These are phyloP conservation scores for Gentiana macrophylla DNA, from an alignment of 257 asterid genomes.

Conservation along the genomic window DNA sequence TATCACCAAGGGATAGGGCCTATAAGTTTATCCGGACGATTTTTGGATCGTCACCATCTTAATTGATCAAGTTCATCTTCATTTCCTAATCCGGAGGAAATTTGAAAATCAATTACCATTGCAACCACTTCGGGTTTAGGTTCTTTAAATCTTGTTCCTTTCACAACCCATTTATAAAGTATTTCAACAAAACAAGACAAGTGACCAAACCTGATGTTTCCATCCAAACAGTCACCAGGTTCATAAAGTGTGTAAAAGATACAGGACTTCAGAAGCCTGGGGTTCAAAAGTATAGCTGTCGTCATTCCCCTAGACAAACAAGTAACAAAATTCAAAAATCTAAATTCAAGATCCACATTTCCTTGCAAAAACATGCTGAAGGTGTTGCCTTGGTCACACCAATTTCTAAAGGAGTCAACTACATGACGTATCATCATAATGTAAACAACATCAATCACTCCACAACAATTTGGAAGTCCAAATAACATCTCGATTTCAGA, in stretches of 20 bases:
- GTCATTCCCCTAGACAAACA: constrained; percentile 99
- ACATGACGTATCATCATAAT: constrained; percentile 91
- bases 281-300: constrained; percentile 49
- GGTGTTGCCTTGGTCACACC: constrained; percentile 85
- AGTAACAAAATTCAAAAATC: constrained; percentile 73
- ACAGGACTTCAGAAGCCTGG: constrained; percentile 56
- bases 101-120: too few species aligned
- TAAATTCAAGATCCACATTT: constrained; percentile 50
- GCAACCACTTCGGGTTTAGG: too few species aligned
- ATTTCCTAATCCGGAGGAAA: too few species aligned
- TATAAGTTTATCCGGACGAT: too few species aligned
- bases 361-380: constrained; percentile 96
- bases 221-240: constrained; percentile 54
- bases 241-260: constrained; percentile 80
- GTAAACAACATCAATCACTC: constrained; percentile 79
- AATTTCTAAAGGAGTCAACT: constrained; percentile 79
- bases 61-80: too few species aligned
- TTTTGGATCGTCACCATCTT: too few species aligned
- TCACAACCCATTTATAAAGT: too few species aligned
- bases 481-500: constrained; percentile 44
- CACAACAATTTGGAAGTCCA: constrained; percentile 86
- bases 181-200: too few species aligned
- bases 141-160: too few species aligned
- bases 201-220: too few species aligned
- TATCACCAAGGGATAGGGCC: too few species aligned